Conservation (phyloP, 139 green algal genomes). For the Pedinophyceae sp. region DNA sequence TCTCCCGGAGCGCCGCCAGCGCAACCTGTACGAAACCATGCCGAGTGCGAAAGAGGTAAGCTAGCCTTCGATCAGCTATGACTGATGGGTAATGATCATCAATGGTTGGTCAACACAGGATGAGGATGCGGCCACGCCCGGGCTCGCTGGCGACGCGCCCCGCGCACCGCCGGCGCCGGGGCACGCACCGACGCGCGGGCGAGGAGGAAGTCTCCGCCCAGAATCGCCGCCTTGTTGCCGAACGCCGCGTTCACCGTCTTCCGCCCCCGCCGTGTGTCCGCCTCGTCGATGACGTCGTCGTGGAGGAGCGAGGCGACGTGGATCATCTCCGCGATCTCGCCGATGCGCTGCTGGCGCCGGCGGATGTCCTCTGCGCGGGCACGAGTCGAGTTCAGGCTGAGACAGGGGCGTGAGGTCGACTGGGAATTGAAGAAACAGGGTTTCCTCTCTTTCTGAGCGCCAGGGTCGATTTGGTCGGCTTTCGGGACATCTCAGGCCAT, state of each 20-base stretch:
- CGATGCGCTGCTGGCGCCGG: conserved; percentile 77
- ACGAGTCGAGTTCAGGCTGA: conserved; percentile 36
- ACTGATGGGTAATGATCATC: no score
- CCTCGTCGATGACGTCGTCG: conserved; percentile 93
- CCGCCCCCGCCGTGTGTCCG: conserved; percentile 64
- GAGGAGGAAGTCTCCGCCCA: conserved; percentile 95
- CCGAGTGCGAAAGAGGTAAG: no score
- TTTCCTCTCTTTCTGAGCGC: no score
- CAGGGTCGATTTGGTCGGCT: conserved; percentile 7
- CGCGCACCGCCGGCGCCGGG: no score
- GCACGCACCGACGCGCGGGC: conserved; percentile 78
- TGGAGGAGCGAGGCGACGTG: conserved; percentile 87
- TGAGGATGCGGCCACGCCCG: no score
- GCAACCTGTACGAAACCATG: no score
- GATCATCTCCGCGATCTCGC: conserved; percentile 95
- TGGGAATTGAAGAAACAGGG: no score
- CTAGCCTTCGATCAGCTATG: no score
- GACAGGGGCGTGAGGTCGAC: conserved; percentile 19
- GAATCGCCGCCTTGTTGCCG: conserved; percentile 84
- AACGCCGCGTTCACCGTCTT: conserved; percentile 63
- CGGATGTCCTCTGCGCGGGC: conserved; percentile 39
- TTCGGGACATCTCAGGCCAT: no score
- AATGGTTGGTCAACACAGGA: no score
- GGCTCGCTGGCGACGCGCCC: no score
- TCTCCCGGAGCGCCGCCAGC: conserved; percentile 73